Percentiles rank a stretch among this genome's conserved stretches.
phyloP scores from a whole-genome alignment of 2,329 filamentous ascomycete species.

The Neofusicoccum cordaticola region DNA sequence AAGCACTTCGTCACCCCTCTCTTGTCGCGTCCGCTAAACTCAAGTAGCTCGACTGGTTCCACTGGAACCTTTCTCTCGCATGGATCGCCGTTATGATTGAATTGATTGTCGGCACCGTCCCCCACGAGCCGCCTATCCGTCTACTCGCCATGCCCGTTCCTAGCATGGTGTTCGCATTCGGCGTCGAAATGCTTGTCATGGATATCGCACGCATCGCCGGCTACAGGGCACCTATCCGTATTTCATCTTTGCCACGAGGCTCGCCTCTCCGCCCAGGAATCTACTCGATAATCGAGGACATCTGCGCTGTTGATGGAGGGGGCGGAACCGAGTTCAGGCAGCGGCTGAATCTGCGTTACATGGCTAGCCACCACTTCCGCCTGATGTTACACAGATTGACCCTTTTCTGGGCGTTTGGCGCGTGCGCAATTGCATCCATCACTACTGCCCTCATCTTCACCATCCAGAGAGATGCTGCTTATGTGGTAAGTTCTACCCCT shows the following conservation, averaged over 20 bases:
- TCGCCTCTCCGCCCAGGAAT: slow-evolving; percentile 53
- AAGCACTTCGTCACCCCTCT: slow-evolving; percentile 17
- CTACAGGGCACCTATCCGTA: slow-evolving; percentile 48
- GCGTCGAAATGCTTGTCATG: slow-evolving; percentile 50
- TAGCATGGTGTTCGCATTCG: slow-evolving; percentile 53
- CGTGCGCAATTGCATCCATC: slow-evolving; percentile 38
- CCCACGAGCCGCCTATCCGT: slow-evolving; percentile 49
- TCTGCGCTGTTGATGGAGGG: slow-evolving; percentile 52
- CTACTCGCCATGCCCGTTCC: slow-evolving; percentile 53
- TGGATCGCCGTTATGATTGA: slow-evolving; percentile 58
- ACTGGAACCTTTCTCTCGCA: slow-evolving; percentile 55
- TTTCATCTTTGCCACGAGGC: slow-evolving; percentile 52
- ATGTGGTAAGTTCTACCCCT: slow-evolving; percentile 38
- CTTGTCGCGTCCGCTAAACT: slow-evolving; percentile 19
- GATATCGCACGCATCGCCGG: slow-evolving; percentile 47
- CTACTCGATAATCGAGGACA: slow-evolving; percentile 55
- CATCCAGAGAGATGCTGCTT: slow-evolving; percentile 46
- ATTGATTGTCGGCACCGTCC: slow-evolving; percentile 52
- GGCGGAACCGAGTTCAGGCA: slow-evolving; percentile 54
- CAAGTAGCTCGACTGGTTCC: slow-evolving; percentile 54
- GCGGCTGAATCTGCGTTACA: slow-evolving; percentile 51
- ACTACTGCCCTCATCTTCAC: slow-evolving; percentile 49
- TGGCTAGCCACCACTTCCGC: slow-evolving; percentile 53
- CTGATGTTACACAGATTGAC: slow-evolving; percentile 53
- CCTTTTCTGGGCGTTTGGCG: slow-evolving; percentile 52